These are phyloP conservation scores for Cystobasidiopsis lactophilus DNA, from an alignment of 768 basidiomycete genomes.

Conservation along the genomic window DNA sequence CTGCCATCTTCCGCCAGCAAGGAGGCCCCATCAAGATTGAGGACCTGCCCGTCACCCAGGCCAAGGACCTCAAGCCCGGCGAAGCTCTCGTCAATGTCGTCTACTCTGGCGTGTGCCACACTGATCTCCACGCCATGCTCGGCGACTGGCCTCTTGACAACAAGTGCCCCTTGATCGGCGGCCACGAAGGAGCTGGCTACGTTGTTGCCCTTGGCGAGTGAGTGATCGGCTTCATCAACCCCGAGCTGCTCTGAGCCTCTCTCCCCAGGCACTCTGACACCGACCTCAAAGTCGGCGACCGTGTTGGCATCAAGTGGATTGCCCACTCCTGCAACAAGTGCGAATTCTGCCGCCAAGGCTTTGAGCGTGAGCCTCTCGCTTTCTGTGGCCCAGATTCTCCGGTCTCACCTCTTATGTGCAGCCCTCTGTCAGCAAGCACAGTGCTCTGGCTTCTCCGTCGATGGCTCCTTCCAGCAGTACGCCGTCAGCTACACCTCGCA, in stretches of 20 bases:
- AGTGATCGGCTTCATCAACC: too few species aligned
- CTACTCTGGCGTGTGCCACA: constrained; percentile 17
- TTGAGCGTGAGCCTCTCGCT: constrained; percentile 32
- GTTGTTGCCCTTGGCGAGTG: constrained; percentile 58
- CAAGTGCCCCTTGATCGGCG: constrained; percentile 41
- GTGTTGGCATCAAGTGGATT: constrained; percentile 19
- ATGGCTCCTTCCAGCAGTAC: constrained; percentile 29
- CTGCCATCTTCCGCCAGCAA: constrained; percentile 11
- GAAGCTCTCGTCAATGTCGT: constrained; percentile 7
- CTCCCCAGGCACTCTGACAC: constrained; percentile 41
- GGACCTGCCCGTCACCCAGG: constrained; percentile 14
- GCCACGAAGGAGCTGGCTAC: constrained; percentile 47
- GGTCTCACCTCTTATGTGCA: neutral
- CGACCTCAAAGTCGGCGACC: constrained; percentile 50
- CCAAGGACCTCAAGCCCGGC: constrained; percentile 16
- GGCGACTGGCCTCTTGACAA: constrained; percentile 63
- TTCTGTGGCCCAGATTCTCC: too few species aligned
- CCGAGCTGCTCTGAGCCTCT: too few species aligned
- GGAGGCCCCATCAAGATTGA: constrained; percentile 5
- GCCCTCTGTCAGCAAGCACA: constrained; percentile 7
- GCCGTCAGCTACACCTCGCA: constrained; percentile 39
- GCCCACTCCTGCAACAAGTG: constrained; percentile 38
- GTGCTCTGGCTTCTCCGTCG: constrained; percentile 44
- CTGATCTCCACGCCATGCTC: constrained; percentile 35
- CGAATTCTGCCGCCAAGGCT: constrained; percentile 18